Conservation (phyloP, 2,329 filamentous ascomycete genomes). For the Paraphaeosphaeria sporulosa region DNA sequence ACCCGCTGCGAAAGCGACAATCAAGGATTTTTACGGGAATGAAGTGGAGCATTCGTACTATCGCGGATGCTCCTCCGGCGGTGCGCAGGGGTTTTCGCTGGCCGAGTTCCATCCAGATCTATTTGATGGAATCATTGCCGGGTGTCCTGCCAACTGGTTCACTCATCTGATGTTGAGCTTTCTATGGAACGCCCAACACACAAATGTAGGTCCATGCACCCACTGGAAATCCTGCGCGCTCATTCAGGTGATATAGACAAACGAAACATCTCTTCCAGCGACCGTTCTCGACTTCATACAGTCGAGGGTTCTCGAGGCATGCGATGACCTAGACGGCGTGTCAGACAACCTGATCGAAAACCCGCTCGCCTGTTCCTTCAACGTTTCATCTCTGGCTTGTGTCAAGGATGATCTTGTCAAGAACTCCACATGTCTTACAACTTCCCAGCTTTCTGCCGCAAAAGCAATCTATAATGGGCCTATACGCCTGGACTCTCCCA, state of each 20-base stretch:
- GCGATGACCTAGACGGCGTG: slow-evolving; percentile 13
- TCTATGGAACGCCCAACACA: slow-evolving; percentile 22
- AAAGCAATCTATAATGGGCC: slow-evolving; percentile 10
- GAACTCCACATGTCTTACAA: slow-evolving; percentile 11
- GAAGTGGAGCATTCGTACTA: slow-evolving; percentile 19
- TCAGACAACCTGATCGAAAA: slow-evolving; percentile 12
- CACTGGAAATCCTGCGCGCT: neutral
- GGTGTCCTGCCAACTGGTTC: slow-evolving; percentile 22
- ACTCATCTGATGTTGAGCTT: slow-evolving; percentile 21
- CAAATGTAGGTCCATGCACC: slow-evolving; percentile 1
- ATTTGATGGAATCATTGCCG: slow-evolving; percentile 25
- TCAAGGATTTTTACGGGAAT: slow-evolving; percentile 11
- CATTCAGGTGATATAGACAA: neutral
- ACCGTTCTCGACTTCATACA: slow-evolving; percentile 12
- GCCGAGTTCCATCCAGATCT: slow-evolving; percentile 21
- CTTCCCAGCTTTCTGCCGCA: slow-evolving; percentile 4
- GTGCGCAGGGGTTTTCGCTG: slow-evolving; percentile 24
- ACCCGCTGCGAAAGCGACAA: slow-evolving; percentile 15
- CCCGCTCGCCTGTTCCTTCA: slow-evolving; percentile 10
- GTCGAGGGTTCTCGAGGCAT: slow-evolving; percentile 6
- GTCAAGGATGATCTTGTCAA: neutral
- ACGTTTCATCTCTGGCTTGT: slow-evolving; percentile 12
- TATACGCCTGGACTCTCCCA: slow-evolving; percentile 6
- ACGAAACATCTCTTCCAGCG: slow-evolving; percentile 6
- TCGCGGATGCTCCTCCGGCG: slow-evolving; percentile 23